Conservation (phyloP, 306 rosid genomes). For the Gleditsia sinensis region DNA sequence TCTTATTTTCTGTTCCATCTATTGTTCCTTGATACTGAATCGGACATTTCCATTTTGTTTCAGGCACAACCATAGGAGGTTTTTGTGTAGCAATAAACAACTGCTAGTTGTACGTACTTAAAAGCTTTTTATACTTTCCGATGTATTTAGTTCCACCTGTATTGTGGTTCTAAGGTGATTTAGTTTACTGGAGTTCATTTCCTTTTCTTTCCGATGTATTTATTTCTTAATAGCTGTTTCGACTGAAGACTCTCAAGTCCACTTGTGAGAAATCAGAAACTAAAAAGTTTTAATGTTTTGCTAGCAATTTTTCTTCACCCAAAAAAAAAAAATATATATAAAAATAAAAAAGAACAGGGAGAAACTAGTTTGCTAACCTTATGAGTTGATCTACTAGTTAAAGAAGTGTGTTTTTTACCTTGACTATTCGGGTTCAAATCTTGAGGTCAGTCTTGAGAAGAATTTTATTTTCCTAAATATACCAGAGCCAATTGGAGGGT, state of each 20-base stretch:
- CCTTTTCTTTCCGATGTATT: not conserved
- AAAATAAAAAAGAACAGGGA: too few species aligned
- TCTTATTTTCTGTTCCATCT: not conserved
- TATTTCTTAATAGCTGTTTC: not conserved
- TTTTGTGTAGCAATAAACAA: constrained; percentile 29
- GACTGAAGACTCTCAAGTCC: not conserved
- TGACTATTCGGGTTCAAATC: too few species aligned
- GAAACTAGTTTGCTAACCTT: too few species aligned
- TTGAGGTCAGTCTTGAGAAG: too few species aligned
- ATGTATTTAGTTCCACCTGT: constrained; percentile 34
- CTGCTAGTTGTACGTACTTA: constrained; percentile 24
- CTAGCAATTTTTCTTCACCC: too few species aligned
- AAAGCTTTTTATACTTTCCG: constrained; percentile 20
- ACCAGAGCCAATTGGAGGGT: too few species aligned
- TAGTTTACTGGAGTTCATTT: constrained; percentile 16
- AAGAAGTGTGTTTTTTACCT: too few species aligned
- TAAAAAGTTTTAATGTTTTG: too few species aligned
- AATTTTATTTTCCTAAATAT: too few species aligned
- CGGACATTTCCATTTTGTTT: constrained; percentile 24
- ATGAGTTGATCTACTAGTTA: too few species aligned
- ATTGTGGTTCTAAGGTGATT: constrained; percentile 41
- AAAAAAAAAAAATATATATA: too few species aligned
- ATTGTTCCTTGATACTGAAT: constrained; percentile 27
- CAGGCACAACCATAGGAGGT: constrained; percentile 38
- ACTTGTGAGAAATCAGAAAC: not conserved